Conservation (phyloP, 306 rosid genomes). For the Quercus alba region DNA sequence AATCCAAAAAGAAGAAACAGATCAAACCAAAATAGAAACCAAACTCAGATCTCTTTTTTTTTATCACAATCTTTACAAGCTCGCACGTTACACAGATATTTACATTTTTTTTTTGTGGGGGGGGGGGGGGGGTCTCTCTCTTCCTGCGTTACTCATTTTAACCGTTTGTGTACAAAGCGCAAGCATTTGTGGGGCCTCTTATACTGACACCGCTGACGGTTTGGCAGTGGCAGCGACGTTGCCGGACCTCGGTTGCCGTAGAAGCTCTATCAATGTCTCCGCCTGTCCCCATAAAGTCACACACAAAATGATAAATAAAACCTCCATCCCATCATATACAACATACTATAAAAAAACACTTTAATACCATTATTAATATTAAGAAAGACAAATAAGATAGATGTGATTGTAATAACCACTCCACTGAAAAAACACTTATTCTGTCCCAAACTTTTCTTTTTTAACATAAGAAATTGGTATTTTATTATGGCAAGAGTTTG, state of each 20-base stretch:
- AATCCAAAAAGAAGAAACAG: not conserved
- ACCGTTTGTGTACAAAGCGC: not conserved
- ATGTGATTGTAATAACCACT: too few species aligned
- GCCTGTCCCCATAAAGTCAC: slow-evolving; percentile 58
- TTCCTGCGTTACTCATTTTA: not conserved
- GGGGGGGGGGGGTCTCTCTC: not conserved
- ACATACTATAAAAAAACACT: not conserved
- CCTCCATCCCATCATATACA: not conserved
- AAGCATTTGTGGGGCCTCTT: slow-evolving; percentile 24
- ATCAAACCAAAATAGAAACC: not conserved
- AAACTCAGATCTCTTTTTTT: slow-evolving; percentile 19
- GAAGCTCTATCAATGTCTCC: slow-evolving; percentile 78
- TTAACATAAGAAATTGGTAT: too few species aligned
- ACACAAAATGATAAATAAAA: slow-evolving; percentile 31
- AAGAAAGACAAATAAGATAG: too few species aligned
- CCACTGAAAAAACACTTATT: too few species aligned
- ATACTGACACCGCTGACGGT: slow-evolving; percentile 36
- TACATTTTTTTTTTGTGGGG: slow-evolving; percentile 24
- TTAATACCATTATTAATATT: not conserved
- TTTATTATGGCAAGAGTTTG: too few species aligned
- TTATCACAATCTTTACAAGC: slow-evolving; percentile 42
- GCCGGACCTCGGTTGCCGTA: slow-evolving; percentile 95
- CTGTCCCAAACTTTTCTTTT: too few species aligned
- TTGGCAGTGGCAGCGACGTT: slow-evolving; percentile 35
- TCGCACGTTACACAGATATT: slow-evolving; percentile 36